A percentile compares a stretch with the other conserved stretches of the same genome.
Conservation (phyloP, 306 rosid species). For the Cucurbita pepo region DNA sequence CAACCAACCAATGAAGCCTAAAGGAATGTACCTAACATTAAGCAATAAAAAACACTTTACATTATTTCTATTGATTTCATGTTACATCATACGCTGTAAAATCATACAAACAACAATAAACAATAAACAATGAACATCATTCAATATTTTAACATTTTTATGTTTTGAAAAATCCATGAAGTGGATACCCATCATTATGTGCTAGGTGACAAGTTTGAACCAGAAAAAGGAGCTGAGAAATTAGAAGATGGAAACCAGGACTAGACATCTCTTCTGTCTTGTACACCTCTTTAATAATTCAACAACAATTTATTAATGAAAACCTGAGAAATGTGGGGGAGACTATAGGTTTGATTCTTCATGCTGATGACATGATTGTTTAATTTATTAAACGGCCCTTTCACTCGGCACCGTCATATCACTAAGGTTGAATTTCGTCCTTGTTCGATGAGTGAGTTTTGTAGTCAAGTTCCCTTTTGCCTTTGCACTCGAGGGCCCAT, state of each 20-base stretch:
- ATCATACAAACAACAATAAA: background rate
- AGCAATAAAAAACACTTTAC: background rate
- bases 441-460: too few relatives aligned
- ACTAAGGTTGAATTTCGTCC: too few relatives aligned
- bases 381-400: too few relatives aligned
- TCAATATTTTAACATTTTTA: background rate
- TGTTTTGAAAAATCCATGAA: background rate
- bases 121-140: too few relatives aligned
- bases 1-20: slow-evolving; percentile 1
- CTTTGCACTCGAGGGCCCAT: too few relatives aligned
- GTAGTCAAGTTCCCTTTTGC: too few relatives aligned
- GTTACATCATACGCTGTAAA: background rate
- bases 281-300: background rate
- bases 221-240: background rate
- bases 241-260: background rate
- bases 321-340: background rate
- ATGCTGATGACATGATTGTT: too few relatives aligned
- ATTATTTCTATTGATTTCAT: slow-evolving; percentile 4
- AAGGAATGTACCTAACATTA: background rate
- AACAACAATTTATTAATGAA: background rate
- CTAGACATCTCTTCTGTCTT: background rate
- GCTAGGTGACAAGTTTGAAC: background rate
- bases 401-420: too few relatives aligned
- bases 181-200: background rate
- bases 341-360: background rate